phyloP scores from a whole-genome alignment of 1,284 basidiomycete species.

The Melanopsichium pennsylvanicum region DNA sequence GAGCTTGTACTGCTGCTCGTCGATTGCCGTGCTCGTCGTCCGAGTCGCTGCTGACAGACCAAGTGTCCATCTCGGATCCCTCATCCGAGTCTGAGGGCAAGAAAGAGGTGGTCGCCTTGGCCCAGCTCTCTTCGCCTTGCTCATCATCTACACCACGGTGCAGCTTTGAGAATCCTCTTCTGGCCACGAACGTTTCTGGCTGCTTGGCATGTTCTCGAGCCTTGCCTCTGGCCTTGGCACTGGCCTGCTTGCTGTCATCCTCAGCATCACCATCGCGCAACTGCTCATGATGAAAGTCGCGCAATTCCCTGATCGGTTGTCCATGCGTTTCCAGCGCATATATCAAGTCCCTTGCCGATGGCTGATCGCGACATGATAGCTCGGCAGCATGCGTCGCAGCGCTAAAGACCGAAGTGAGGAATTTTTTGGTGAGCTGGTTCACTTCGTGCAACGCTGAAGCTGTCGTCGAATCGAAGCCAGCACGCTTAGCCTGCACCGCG shows the following conservation, averaged over 20 bases:
- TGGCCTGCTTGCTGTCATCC: background rate
- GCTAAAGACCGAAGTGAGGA: conserved; percentile 34
- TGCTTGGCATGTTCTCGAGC: conserved; percentile 11
- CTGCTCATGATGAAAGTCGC: conserved; percentile 28
- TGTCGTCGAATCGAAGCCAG: conserved; percentile 37
- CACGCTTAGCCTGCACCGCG: conserved; percentile 26
- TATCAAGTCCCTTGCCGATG: conserved; percentile 41
- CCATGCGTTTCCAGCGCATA: conserved; percentile 49
- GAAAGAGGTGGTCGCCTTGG: conserved; percentile 20
- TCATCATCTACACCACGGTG: background rate
- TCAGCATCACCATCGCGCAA: background rate
- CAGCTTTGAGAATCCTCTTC: background rate
- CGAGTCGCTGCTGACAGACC: conserved; percentile 41
- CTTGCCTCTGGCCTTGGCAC: conserved; percentile 10
- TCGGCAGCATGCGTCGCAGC: conserved; percentile 40
- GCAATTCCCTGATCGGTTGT: conserved; percentile 35
- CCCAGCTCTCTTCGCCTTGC: conserved; percentile 8
- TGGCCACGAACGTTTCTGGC: conserved; percentile 6
- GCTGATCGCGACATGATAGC: conserved; percentile 21
- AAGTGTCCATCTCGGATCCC: conserved; percentile 33
- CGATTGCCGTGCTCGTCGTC: conserved; percentile 29
- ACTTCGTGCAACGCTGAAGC: conserved; percentile 38
- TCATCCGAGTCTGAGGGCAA: conserved; percentile 48
- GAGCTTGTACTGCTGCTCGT: conserved; percentile 26
- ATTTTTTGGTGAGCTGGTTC: conserved; percentile 33